Conservation (phyloP, 345 rosid genomes). For the Populus nigra region DNA sequence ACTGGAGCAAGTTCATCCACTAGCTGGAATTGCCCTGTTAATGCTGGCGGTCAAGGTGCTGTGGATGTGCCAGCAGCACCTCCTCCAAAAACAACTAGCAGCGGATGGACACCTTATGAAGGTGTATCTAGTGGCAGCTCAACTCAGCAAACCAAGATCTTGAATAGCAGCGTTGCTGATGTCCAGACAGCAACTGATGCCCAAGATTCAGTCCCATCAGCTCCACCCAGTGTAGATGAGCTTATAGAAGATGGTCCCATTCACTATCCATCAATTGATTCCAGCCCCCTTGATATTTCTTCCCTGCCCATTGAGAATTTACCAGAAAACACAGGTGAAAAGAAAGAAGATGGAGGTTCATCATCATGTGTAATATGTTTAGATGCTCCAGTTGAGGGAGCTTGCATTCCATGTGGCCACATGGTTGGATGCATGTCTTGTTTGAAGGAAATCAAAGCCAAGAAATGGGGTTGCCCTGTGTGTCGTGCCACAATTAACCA, state of each 20-base stretch:
- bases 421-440: conserved; percentile 96
- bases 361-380: conserved; percentile 72
- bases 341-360: conserved; percentile 44
- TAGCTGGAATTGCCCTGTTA: conserved; percentile 24
- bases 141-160: conserved; percentile 18
- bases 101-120: conserved; percentile 16
- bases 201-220: conserved; percentile 51
- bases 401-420: conserved; percentile 98
- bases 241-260: conserved; percentile 58
- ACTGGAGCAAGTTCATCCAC: conserved; percentile 49
- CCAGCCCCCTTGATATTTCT: conserved; percentile 48
- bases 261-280: conserved; percentile 77
- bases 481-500: conserved; percentile 86
- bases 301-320: conserved; percentile 28
- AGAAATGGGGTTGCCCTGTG: conserved; percentile 93
- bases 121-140: conserved; percentile 21
- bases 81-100: conserved; percentile 36
- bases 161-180: conserved; percentile 10
- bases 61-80: conserved; percentile 18
- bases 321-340: conserved; percentile 26
- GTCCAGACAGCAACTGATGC: conserved; percentile 18
- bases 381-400: conserved; percentile 93
- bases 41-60: conserved; percentile 15
- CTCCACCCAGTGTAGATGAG: conserved; percentile 52
- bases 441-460: conserved; percentile 72